Base-by-base conservation (phyloP, 2,329 filamentous ascomycete genomes). In the Penicillium thymicola region DNA sequence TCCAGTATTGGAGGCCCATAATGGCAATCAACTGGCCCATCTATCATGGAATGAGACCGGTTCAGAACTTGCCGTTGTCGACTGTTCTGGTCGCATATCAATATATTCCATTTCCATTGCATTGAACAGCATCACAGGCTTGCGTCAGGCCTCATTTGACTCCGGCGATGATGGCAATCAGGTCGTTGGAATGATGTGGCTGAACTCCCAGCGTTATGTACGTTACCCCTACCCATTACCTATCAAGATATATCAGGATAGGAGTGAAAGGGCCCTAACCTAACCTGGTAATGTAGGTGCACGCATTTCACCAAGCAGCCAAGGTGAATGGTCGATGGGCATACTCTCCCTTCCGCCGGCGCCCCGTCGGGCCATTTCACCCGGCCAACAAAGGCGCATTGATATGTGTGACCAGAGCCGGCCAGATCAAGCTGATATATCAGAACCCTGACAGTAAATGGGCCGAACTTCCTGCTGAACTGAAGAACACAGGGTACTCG, bases 111-210 rank as follows among this genome's bases (percentile, higher is more conserved):
- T 92, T 63, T 82, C 83, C 16, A 83, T 87, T 59, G 85, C 86
- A 8, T 75, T 97, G 44, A 96, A 96, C 68, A 84, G 86, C 51
- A 84, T 92, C 55, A 82, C 81, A 32, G 71, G 84, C 10, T 80
- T 81, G 48, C 83, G 86, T 41, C 82, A 80, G 54, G 87, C 85
- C 74, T 81, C 86, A 25, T 73, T 79, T n/a, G 91, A 93, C 67
- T 75, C 83, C 2, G 78, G 87, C 51, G 89, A 92, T 65, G 90
- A 96, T 70, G 79, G 90, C 37, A 85, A 89, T 62, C 84, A 87
- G 48, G 79, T 96, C 5, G 90, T 95, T 7, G 94, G 93, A 4
- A 83, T 91, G 70, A 89, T 90, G 74, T 99, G 94, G 94, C 79
- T 97, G 53, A 79, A 77, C 53, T 78, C 81, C n/a, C 79, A 86